Evolutionary conservation across 2,329 filamentous ascomycete genomes (phyloP).

Genomic region (Venturiaceae sp.): DNA sequence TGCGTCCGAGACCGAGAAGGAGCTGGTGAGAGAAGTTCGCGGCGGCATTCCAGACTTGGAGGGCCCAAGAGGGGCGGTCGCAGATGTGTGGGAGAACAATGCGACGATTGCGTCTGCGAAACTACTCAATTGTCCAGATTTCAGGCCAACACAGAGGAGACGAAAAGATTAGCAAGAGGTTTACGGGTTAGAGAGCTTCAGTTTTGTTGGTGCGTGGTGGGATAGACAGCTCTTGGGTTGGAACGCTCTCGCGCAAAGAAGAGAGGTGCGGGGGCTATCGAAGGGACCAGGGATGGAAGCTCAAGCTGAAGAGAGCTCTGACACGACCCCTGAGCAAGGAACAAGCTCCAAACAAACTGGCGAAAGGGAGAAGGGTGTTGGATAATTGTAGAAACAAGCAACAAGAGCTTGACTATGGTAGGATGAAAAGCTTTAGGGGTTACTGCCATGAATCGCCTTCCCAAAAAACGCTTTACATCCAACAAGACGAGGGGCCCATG

Average conservation of each 20-base stretch:
- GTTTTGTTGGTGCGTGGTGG: neutral
- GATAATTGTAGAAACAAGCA: neutral
- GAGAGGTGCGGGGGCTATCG: neutral
- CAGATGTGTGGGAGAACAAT: neutral
- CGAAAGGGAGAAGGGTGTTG: neutral
- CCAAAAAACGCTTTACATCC: neutral
- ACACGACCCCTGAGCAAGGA: neutral
- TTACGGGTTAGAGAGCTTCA: neutral
- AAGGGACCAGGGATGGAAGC: neutral
- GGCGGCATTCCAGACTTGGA: conserved; percentile 72
- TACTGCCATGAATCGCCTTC: neutral
- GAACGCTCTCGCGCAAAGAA: neutral
- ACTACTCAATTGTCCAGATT: neutral
- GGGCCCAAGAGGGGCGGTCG: conserved; percentile 37
- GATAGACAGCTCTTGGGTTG: neutral
- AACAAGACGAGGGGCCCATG: neutral
- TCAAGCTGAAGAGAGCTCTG: neutral
- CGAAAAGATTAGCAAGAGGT: neutral
- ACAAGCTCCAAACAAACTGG: neutral
- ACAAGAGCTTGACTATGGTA: neutral
- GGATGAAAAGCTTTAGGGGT: neutral
- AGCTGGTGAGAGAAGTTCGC: conserved; percentile 75
- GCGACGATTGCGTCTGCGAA: neutral
- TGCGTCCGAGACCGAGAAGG: conserved; percentile 83
- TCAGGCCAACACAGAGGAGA: neutral